Base-by-base conservation (phyloP, 169 alveolate genomes). In the Cryptosporidium sp. region DNA sequence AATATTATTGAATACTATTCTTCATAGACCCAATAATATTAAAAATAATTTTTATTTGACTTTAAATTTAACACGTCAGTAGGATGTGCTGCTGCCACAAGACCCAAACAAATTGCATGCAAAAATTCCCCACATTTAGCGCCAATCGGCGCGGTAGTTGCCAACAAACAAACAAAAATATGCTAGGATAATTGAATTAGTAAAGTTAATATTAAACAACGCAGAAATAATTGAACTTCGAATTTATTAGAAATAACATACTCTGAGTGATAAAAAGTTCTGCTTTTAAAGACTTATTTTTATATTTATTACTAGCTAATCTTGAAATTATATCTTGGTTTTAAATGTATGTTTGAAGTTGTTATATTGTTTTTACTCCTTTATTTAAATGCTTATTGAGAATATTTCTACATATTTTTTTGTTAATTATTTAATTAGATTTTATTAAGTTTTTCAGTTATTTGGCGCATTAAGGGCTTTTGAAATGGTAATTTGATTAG, bases 61-160 rank as follows among this genome's bases (percentile, higher is more conserved):
- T 43, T 45, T 41, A 26, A 69, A 16, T 52, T 73, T 55, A 73
- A 73, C 85, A 71, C 86, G 86, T 73, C 86, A 73, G 86, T 73
- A 73, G 41, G 86, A 59, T 73, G 86, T 73, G 86, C 62, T 73
- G 86, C 86, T 73, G 86, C 86, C 86, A 73, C 86, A 73, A 73
- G 50, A 73, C 86, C 12, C 23, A 73, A 70, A 70, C n/a, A 70
- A 73, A 55, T 73, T 73, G 86, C 86, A 73, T 80, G 89, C 73
- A 62, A 59, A 65, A 29, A 41, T 23, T 80, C 89, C 89, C 89
- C 89, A 80, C 89, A 61, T 4, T 43, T 59, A 21, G 89, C 89
- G 89, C 89, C 89, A 0, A 41, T 3, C 16, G 70, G 71, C 71
- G 71, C 71, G 45, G n/a, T 48, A 48, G 21, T 48, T 16, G 48